Evolutionary conservation across 2,329 filamentous ascomycete species (phyloP).

Genomic region (Paecilomyces sp.): DNA sequence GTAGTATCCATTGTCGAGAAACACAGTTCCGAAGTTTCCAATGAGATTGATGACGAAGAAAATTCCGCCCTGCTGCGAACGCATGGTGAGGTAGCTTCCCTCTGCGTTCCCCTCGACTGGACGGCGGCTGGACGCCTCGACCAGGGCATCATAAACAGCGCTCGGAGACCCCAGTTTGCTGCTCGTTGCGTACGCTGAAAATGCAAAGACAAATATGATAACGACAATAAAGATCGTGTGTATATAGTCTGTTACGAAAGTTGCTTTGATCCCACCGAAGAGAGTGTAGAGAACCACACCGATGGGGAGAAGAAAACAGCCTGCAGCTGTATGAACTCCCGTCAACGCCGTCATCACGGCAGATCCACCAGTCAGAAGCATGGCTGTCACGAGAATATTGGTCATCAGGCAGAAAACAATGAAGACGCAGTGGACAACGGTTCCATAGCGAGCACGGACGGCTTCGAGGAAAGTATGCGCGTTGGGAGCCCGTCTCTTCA

Average conservation of each 20-base stretch:
- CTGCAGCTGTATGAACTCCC: slow-evolving; percentile 69
- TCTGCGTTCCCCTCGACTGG: slow-evolving; percentile 73
- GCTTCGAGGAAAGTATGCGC: slow-evolving; percentile 81
- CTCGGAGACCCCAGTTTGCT: slow-evolving; percentile 65
- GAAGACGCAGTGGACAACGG: slow-evolving; percentile 66
- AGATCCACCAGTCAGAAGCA: slow-evolving; percentile 78
- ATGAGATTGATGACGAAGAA: slow-evolving; percentile 91
- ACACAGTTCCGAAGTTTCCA: slow-evolving; percentile 77
- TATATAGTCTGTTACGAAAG: slow-evolving; percentile 77
- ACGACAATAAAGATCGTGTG: slow-evolving; percentile 70
- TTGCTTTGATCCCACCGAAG: slow-evolving; percentile 73
- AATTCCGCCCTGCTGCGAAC: slow-evolving; percentile 69
- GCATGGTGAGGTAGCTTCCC: slow-evolving; percentile 84
- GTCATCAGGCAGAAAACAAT: slow-evolving; percentile 77
- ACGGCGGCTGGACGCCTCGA: slow-evolving; percentile 59
- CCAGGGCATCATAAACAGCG: slow-evolving; percentile 70
- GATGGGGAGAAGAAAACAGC: slow-evolving; percentile 74
- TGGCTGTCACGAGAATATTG: slow-evolving; percentile 80
- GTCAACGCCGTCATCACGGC: slow-evolving; percentile 66
- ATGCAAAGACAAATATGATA: slow-evolving; percentile 78
- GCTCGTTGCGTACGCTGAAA: slow-evolving; percentile 72
- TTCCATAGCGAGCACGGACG: slow-evolving; percentile 72
- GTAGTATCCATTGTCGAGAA: slow-evolving; percentile 81
- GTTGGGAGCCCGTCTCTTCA: slow-evolving; percentile 81
- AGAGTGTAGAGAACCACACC: slow-evolving; percentile 76